Evolutionary conservation across 495 filamentous ascomycete species (phyloP), one percentile per base, ranked within the genome.

Genomic region (Aspergillus mulundensis): DNA sequence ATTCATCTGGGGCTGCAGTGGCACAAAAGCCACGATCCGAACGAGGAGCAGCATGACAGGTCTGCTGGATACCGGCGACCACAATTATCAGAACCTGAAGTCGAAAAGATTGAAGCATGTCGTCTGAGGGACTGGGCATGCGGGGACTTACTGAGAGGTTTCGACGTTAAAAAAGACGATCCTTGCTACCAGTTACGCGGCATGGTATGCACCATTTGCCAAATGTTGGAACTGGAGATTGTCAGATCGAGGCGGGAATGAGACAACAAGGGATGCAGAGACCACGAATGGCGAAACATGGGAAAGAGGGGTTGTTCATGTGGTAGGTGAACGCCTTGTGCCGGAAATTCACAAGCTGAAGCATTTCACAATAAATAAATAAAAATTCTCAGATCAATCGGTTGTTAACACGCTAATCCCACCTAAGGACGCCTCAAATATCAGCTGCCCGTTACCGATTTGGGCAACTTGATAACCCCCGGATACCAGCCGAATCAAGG

Each of bases 21-120:
- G 68, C 71, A 59, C 74, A 77, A 30, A 68, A 63, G n/a, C 68
- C 71, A 38, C 69, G 67, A 42, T 43, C 57, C 34, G 54, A 59
- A 45, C 46, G 34, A 16, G 40, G 28, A 15, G 63, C 32, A 24
- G 63, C 66, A 12, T 54, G 61, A 48, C 60, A 67, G 34, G 68
- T 56, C 30, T 30, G 51, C 21, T 56, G 59, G 21, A 65, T 18
- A 18, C 59, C 42, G 36, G 57, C 41, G 54, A 66, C 59, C 48
- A 63, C 18, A 30, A 72, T 34, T 42, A 66, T 39, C 48, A 54
- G 53, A 55, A 55, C 51, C 34, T 52, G 64, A 58, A 38, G 57
- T 60, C 52, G 61, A 51, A 63, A 58, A 56, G 59, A 59, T 57
- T 23, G 49, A 14, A 24, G 12, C 65, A 71, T 72, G 38, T 51